Percentiles rank a stretch among this genome's conserved stretches.
Evolutionary conservation across 805 yeast species (phyloP).

Genomic region (Metschnikowia lunata): DNA sequence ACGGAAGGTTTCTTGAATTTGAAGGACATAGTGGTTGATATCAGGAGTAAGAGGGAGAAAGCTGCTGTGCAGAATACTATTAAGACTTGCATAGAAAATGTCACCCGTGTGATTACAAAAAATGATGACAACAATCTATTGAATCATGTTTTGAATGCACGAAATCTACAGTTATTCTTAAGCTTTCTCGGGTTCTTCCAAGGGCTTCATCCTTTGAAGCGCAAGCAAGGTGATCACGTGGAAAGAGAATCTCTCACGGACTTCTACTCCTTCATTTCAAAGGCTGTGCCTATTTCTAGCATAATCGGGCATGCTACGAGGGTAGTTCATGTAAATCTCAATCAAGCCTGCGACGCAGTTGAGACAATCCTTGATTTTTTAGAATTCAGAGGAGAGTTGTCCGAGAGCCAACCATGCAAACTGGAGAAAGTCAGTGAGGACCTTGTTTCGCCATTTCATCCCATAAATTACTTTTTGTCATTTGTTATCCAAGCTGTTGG

Average conservation of each 20-base stretch:
- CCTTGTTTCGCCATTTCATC: constrained; percentile 55
- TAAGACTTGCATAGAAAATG: constrained; percentile 26
- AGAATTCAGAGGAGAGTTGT: constrained; percentile 19
- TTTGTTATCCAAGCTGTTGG: constrained; percentile 35
- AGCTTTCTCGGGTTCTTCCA: constrained; percentile 52
- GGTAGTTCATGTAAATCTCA: constrained; percentile 11
- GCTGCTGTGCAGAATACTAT: constrained; percentile 29
- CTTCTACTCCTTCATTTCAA: constrained; percentile 47
- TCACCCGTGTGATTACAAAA: constrained; percentile 25
- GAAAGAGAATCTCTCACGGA: constrained; percentile 47
- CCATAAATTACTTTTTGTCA: constrained; percentile 55
- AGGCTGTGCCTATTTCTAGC: constrained; percentile 41
- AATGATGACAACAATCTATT: constrained; percentile 18
- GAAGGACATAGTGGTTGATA: constrained; percentile 19
- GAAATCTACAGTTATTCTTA: constrained; percentile 39
- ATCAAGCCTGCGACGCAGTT: constrained; percentile 30
- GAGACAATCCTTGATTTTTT: constrained; percentile 27
- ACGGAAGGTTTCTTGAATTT: constrained; percentile 33
- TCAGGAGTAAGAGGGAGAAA: constrained; percentile 15
- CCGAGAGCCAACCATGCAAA: constrained; percentile 28
- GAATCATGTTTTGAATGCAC: constrained; percentile 25
- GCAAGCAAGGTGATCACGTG: constrained; percentile 69
- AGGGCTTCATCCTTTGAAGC: constrained; percentile 49
- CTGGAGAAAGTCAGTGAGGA: constrained; percentile 44
- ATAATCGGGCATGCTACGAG: constrained; percentile 36